Evolutionary conservation across 495 filamentous ascomycete species (phyloP).

Genomic region (Penicillium coffeae): DNA sequence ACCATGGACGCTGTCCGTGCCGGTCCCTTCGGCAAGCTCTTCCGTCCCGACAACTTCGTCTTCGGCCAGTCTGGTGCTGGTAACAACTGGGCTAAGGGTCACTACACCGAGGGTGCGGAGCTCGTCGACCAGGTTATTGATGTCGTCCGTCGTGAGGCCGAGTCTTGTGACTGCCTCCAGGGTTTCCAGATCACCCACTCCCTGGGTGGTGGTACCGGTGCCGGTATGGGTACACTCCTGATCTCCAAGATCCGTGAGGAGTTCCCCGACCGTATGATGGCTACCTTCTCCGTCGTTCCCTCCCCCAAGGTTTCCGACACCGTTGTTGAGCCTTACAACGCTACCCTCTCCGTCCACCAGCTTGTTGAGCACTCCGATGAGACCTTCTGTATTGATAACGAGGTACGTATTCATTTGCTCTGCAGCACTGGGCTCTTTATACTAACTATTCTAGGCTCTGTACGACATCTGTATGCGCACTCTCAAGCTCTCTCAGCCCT

Average conservation of each 20-base stretch:
- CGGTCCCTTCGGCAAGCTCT: constrained; percentile 98
- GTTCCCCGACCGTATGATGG: constrained; percentile 99
- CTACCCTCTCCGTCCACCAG: constrained; percentile 98
- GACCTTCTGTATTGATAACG: constrained; percentile 99
- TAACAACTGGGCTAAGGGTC: constrained; percentile 99
- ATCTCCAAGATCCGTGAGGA: constrained; percentile 99
- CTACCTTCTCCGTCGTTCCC: constrained; percentile 98
- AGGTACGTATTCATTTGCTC: constrained; percentile 48
- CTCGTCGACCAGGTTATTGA: constrained; percentile 97
- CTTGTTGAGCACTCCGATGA: constrained; percentile 99
- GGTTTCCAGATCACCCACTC: constrained; percentile 99
- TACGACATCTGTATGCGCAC: constrained; percentile 99
- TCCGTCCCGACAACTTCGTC: constrained; percentile 99
- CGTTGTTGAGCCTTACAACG: constrained; percentile 99
- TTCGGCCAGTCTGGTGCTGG: constrained; percentile 99
- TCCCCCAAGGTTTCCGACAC: constrained; percentile 99
- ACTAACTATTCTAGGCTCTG: constrained; percentile 59
- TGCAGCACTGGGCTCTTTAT: constrained; percentile 8
- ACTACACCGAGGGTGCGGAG: constrained; percentile 99
- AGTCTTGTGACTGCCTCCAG: constrained; percentile 99
- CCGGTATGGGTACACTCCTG: constrained; percentile 98
- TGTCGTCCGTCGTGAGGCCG: constrained; percentile 97
- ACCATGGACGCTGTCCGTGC: constrained; percentile 99
- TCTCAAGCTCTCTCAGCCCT: constrained; percentile 96
- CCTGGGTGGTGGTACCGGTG: constrained; percentile 99